phyloP scores from a whole-genome alignment of 805 yeast genomes.

The Clavispora asparagi region DNA sequence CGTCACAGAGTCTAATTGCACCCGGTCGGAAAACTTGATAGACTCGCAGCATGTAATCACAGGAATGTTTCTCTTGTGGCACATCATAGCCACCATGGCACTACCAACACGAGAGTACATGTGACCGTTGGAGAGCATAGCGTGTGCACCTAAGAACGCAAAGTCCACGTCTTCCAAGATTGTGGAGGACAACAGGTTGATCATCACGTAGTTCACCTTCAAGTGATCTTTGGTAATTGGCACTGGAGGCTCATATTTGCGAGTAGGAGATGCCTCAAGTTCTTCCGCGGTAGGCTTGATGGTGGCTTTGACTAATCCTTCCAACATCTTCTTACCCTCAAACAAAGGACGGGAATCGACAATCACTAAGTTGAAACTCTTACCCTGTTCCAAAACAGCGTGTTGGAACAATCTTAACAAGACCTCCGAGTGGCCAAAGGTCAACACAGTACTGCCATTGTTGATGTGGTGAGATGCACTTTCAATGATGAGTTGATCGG shows the following conservation, averaged over 20 bases:
- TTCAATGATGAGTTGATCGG: constrained; percentile 78
- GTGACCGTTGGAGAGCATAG: constrained; percentile 92
- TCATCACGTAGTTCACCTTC: constrained; percentile 70
- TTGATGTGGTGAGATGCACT: constrained; percentile 73
- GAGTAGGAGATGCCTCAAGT: constrained; percentile 16
- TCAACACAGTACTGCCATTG: constrained; percentile 73
- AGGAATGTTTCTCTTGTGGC: constrained; percentile 83
- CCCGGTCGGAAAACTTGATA: constrained; percentile 89
- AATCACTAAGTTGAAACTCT: constrained; percentile 70
- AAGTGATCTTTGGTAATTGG: constrained; percentile 49
- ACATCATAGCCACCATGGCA: constrained; percentile 88
- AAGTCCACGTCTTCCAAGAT: constrained; percentile 83
- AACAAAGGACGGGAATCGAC: constrained; percentile 93
- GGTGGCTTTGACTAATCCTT: constrained; percentile 48
- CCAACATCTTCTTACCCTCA: constrained; percentile 81
- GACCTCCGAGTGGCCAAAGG: constrained; percentile 86
- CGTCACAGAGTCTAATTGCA: constrained; percentile 93
- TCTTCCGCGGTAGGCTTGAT: constrained; percentile 8
- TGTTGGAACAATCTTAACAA: constrained; percentile 67
- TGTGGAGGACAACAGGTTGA: constrained; percentile 69
- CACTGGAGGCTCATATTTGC: constrained; percentile 12
- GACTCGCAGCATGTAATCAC: constrained; percentile 95
- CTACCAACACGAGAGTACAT: constrained; percentile 93
- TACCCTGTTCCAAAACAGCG: constrained; percentile 55
- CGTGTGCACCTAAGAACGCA: constrained; percentile 93